These are phyloP conservation scores for Candida sanyaensis DNA, from an alignment of 1,139 yeast species.

Conservation along the genomic window DNA sequence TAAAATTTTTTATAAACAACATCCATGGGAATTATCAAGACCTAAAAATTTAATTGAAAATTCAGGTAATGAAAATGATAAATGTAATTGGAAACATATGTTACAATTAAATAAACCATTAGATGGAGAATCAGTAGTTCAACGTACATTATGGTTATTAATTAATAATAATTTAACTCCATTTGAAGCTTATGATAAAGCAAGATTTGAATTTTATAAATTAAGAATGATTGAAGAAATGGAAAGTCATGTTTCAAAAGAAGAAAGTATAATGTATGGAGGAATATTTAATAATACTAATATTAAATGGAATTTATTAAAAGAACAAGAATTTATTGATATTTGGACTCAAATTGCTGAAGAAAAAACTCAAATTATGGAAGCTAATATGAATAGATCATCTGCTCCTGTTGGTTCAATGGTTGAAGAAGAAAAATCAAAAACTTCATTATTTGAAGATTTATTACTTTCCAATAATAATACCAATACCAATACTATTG, in stretches of 20 bases:
- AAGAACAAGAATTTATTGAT: slow-evolving; percentile 71
- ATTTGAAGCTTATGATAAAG: slow-evolving; percentile 76
- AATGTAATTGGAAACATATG: slow-evolving; percentile 76
- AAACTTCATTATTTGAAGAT: slow-evolving; percentile 28
- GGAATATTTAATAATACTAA: slow-evolving; percentile 60
- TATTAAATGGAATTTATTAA: slow-evolving; percentile 65
- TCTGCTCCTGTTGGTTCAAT: slow-evolving; percentile 27
- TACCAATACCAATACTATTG: not conserved
- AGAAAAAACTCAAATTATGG: slow-evolving; percentile 51
- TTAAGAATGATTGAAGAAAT: slow-evolving; percentile 84
- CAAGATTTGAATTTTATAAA: slow-evolving; percentile 85
- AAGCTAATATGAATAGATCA: slow-evolving; percentile 42
- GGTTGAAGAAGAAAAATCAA: slow-evolving; percentile 20
- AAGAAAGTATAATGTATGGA: slow-evolving; percentile 86
- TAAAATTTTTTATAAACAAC: slow-evolving; percentile 81
- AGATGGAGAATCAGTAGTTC: slow-evolving; percentile 94
- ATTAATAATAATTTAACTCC: slow-evolving; percentile 17
- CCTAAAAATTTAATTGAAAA: slow-evolving; percentile 88
- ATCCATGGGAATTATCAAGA: slow-evolving; percentile 97
- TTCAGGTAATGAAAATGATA: slow-evolving; percentile 52
- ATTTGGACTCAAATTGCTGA: slow-evolving; percentile 76
- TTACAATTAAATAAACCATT: slow-evolving; percentile 71
- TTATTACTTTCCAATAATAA: slow-evolving; percentile 4
- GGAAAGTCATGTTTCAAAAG: slow-evolving; percentile 70
- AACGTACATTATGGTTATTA: slow-evolving; percentile 77